These are phyloP conservation scores for Plasmodium inui DNA, from an alignment of 169 alveolate genomes.

Conservation along the genomic window DNA sequence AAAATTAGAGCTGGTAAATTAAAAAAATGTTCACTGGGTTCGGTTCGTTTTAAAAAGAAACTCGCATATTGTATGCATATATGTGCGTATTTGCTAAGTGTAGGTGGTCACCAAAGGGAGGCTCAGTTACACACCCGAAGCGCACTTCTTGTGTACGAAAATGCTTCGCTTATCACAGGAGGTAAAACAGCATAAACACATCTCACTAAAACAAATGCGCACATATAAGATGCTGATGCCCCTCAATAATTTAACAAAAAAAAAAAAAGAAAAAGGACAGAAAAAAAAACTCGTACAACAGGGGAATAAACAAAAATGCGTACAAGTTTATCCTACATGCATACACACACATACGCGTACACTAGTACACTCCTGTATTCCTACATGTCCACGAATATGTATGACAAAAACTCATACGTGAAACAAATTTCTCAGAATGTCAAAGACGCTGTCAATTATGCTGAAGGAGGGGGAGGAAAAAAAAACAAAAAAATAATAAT, in stretches of 20 bases:
- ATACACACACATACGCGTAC: background rate
- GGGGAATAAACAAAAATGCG: background rate
- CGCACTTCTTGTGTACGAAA: background rate
- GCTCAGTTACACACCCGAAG: background rate
- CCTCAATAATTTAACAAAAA: slow-evolving; percentile 48
- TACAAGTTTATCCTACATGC: slow-evolving; percentile 6
- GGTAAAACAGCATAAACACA: slow-evolving; percentile 4
- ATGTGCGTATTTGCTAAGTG: background rate
- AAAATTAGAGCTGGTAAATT: background rate
- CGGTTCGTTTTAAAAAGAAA: background rate
- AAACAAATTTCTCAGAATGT: slow-evolving; percentile 62
- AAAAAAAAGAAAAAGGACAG: slow-evolving; percentile 10
- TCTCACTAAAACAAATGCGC: slow-evolving; percentile 36
- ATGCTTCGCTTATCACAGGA: background rate
- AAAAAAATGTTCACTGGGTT: background rate
- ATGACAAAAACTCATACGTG: slow-evolving; percentile 3
- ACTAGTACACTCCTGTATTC: background rate
- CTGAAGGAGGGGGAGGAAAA: slow-evolving; percentile 14
- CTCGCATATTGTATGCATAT: background rate
- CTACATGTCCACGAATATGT: background rate
- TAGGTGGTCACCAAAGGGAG: background rate
- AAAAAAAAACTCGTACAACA: background rate
- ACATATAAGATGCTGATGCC: slow-evolving; percentile 2
- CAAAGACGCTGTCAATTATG: slow-evolving; percentile 55
- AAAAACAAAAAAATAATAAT: background rate